Evolutionary conservation across 2,329 filamentous ascomycete genomes (phyloP), one percentile per base, ranked within the genome.

Genomic region (Nothopassalora personata): DNA sequence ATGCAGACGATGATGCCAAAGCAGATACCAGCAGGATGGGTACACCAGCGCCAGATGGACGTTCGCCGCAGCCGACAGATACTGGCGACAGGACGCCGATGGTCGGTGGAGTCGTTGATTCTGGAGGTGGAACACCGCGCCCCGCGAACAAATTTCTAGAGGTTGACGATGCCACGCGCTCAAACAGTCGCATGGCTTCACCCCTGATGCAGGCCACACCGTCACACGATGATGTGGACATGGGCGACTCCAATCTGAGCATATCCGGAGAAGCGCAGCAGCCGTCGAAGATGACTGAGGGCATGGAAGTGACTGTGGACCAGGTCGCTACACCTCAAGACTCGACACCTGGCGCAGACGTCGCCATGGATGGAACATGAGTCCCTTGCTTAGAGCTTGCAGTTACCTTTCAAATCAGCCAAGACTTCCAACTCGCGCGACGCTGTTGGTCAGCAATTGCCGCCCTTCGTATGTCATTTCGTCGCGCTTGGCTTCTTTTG

Each of bases 1-100:
- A 75, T 51, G 74, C 74, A 15, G 75, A 74, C 34, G 74, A 74
- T 27, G 73, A 71, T 3, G 71, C 53, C 47, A 66, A 77, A 55
- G 74, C 68, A 13, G 76, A 78, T 48, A 75, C 73, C 27, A 80
- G 78, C 65, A 70, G 72, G 49, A 71, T 73, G 33, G 78, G 76
- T 13, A 79, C 79, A n/a, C 78, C 78, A 6, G 71, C 73, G 31
- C 74, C 74, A 4, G 78, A 77, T 18, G 69, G 64, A 13, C 71
- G 66, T 18, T 71, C 70, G 34, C 69, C 70, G 13, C 58, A 64
- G 52, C 62, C 61, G 9, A 60, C 57, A 1, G 64, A 64, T 5
- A 54, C 56, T 9, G 70, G 64, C 10, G 73, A 72, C 4, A 68
- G 70, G 45, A 79, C 76, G 18, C 77, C 77, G 2, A 58, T 75